Evolutionary conservation across 805 yeast species (phyloP).

Genomic region (Cyberlindnera maritima): DNA sequence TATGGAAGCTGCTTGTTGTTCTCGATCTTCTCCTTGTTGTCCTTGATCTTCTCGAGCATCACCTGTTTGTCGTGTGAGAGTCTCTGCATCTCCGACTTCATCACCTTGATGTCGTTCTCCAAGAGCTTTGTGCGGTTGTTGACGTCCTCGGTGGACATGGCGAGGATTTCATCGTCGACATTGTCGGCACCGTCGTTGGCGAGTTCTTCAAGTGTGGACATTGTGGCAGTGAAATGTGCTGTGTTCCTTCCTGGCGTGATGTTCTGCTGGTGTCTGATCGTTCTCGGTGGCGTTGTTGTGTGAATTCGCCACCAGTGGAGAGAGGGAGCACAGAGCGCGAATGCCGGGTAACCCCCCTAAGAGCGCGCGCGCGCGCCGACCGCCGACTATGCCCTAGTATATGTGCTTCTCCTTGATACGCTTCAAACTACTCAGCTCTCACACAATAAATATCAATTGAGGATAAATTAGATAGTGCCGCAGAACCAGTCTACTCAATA

Average conservation of each 20-base stretch:
- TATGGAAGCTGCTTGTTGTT: conserved; percentile 95
- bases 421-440: no score
- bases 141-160: conserved; percentile 77
- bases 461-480: background rate
- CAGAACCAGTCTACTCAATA: background rate
- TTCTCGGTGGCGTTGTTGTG: background rate
- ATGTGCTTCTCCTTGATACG: no score
- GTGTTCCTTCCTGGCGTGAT: background rate
- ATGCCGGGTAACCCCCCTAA: conserved; percentile 5
- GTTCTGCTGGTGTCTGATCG: background rate
- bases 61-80: conserved; percentile 88
- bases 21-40: conserved; percentile 92
- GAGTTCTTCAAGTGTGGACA: conserved; percentile 86
- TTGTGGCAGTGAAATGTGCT: conserved; percentile 27
- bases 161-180: conserved; percentile 78
- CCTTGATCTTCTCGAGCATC: conserved; percentile 91
- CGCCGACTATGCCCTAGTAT: no score
- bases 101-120: conserved; percentile 93
- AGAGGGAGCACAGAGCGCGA: background rate
- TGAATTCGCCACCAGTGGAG: conserved; percentile 2
- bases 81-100: conserved; percentile 88
- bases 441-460: background rate
- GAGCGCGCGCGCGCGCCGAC: background rate
- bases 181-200: conserved; percentile 63
- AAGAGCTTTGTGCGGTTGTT: conserved; percentile 80